Evolutionary conservation across 2,329 filamentous ascomycete species (phyloP).

Genomic region (Emericellopsis cladophorae): DNA sequence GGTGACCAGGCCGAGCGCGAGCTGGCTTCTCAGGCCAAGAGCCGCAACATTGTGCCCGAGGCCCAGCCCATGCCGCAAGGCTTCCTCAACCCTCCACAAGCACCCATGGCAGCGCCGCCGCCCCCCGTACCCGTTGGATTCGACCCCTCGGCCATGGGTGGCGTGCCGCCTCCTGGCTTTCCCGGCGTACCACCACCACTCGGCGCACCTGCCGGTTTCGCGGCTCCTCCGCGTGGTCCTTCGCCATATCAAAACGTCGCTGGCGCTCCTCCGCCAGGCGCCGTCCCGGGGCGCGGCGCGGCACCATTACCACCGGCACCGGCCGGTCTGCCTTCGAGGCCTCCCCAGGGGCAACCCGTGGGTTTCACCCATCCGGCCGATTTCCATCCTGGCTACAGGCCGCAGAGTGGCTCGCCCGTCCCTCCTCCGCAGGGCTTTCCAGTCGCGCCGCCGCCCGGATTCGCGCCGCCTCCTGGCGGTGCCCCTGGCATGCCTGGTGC

Average conservation of each 20-base stretch:
- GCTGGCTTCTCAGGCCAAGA: conserved; percentile 83
- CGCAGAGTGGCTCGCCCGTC: conserved; percentile 22
- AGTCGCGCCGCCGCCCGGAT: conserved; percentile 23
- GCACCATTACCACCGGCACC: conserved; percentile 33
- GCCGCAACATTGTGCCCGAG: conserved; percentile 81
- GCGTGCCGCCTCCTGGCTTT: conserved; percentile 6
- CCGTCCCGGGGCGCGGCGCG: conserved; percentile 12
- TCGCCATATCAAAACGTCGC: conserved; percentile 18
- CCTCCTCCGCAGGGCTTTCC: conserved; percentile 19
- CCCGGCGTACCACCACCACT: conserved; percentile 11
- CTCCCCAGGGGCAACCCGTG: conserved; percentile 28
- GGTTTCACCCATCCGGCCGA: conserved; percentile 33
- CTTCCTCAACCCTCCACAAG: conserved; percentile 37
- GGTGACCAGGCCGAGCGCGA: conserved; percentile 88
- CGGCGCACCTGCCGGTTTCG: conserved; percentile 21
- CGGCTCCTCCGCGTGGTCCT: conserved; percentile 19
- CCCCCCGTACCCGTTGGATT: conserved; percentile 13
- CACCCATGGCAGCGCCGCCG: conserved; percentile 7
- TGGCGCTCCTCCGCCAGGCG: conserved; percentile 7
- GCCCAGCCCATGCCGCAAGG: conserved; percentile 63
- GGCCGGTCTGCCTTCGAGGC: conserved; percentile 35
- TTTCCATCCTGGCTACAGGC: conserved; percentile 30
- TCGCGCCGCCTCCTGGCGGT: conserved; percentile 20
- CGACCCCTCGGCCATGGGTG: conserved; percentile 17
- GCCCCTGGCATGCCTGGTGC: conserved; percentile 20